Evolutionary conservation across 176 grass and related monocot species (phyloP).

Genomic region (Leersia perrieri): DNA sequence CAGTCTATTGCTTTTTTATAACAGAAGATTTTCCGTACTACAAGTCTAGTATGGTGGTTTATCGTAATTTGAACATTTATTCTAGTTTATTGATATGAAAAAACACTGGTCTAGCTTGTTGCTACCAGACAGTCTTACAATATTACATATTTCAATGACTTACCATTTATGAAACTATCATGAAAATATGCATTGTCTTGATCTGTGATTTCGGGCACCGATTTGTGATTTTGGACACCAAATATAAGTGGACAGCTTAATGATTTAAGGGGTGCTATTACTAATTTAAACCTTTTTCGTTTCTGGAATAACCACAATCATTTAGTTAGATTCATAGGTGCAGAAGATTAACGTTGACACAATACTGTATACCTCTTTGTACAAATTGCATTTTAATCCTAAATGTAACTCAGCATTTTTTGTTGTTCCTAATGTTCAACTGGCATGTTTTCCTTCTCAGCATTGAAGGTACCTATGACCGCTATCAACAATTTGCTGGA

Average conservation of each 20-base stretch:
- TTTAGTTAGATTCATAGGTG: background rate
- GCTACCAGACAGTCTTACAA: background rate
- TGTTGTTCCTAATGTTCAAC: background rate
- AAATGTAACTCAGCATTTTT: background rate
- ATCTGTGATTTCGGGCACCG: background rate
- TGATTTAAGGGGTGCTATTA: background rate
- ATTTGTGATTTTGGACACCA: background rate
- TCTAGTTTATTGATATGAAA: too few species aligned
- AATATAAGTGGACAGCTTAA: background rate
- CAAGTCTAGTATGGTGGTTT: background rate
- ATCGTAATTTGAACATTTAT: background rate
- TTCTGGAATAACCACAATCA: too few species aligned
- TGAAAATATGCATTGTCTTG: background rate
- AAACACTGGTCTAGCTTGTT: too few species aligned
- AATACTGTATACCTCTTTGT: background rate
- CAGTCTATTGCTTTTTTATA: background rate
- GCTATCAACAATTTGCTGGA: conserved; percentile 40
- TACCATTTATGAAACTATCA: background rate
- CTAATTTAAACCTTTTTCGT: background rate
- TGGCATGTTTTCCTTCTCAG: conserved; percentile 34
- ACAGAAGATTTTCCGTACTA: background rate
- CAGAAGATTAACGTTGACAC: background rate
- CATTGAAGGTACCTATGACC: conserved; percentile 50
- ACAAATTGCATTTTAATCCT: background rate
- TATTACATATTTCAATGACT: background rate